Evolutionary conservation across 2,329 filamentous ascomycete genomes (phyloP).

Genomic region (Fusarium cyanostomum): DNA sequence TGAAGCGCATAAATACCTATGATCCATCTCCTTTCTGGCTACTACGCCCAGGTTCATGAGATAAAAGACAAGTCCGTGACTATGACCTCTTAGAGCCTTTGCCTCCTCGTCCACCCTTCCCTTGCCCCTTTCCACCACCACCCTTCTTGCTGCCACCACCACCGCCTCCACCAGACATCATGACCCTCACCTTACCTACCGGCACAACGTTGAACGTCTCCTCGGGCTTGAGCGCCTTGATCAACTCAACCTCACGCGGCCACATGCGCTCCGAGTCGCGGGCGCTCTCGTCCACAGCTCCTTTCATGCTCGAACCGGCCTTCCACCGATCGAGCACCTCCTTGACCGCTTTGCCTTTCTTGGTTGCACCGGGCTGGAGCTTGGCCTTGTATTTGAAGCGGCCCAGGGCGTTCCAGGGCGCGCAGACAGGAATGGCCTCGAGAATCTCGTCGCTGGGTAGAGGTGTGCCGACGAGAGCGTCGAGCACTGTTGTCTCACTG

Average conservation of each 20-base stretch:
- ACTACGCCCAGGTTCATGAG: neutral
- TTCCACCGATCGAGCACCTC: slow-evolving; percentile 89
- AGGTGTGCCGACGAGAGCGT: slow-evolving; percentile 80
- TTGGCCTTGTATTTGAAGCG: slow-evolving; percentile 95
- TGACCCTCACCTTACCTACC: slow-evolving; percentile 81
- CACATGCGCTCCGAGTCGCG: slow-evolving; percentile 79
- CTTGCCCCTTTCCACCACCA: slow-evolving; percentile 46
- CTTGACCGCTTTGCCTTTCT: slow-evolving; percentile 94
- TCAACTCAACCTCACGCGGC: slow-evolving; percentile 84
- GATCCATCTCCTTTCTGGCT: slow-evolving; percentile 6
- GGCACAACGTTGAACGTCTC: slow-evolving; percentile 85
- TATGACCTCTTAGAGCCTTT: slow-evolving; percentile 56
- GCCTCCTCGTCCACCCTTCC: slow-evolving; percentile 50
- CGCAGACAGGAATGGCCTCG: slow-evolving; percentile 71
- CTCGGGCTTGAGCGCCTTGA: slow-evolving; percentile 81
- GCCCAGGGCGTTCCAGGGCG: slow-evolving; percentile 69
- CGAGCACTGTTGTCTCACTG: slow-evolving; percentile 65
- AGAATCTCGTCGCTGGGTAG: slow-evolving; percentile 84
- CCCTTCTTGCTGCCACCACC: slow-evolving; percentile 54
- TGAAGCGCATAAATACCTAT: slow-evolving; percentile 19
- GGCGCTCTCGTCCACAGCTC: slow-evolving; percentile 67
- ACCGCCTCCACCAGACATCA: slow-evolving; percentile 70
- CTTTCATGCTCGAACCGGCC: slow-evolving; percentile 66
- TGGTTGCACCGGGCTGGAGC: slow-evolving; percentile 86
- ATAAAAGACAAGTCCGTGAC: neutral